These are phyloP conservation scores for Decorospora gaudefroyi DNA, from an alignment of 2,329 filamentous ascomycete species.

Conservation along the genomic window DNA sequence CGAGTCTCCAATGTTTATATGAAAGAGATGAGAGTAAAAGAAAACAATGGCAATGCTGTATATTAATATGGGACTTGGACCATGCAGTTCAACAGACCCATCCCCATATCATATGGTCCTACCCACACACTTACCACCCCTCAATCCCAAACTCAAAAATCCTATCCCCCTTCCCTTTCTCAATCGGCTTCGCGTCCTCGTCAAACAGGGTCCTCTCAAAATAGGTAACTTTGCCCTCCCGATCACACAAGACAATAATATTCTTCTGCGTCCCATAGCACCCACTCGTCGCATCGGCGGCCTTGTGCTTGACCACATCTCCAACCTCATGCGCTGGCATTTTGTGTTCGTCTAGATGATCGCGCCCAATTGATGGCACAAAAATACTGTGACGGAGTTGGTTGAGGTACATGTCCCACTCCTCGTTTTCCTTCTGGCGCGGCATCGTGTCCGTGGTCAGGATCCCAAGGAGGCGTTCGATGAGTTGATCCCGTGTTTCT, in stretches of 20 bases:
- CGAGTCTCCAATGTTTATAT: no score
- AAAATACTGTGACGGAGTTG: constrained; percentile 65
- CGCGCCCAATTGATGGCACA: constrained; percentile 60
- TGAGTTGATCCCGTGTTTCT: constrained; percentile 55
- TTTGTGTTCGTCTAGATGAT: constrained; percentile 48
- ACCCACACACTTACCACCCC: constrained; percentile 37
- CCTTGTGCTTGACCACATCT: constrained; percentile 48
- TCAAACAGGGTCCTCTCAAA: constrained; percentile 66
- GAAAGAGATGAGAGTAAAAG: no score
- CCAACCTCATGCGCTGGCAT: constrained; percentile 48
- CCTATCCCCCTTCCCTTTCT: constrained; percentile 54
- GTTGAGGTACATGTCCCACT: constrained; percentile 60
- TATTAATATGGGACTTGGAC: no score
- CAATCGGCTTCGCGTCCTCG: constrained; percentile 54
- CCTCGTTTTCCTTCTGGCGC: constrained; percentile 53
- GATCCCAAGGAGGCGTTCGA: constrained; percentile 58
- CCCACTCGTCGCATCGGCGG: constrained; percentile 50
- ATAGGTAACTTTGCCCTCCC: constrained; percentile 61
- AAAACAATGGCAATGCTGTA: no score
- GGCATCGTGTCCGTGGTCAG: constrained; percentile 62
- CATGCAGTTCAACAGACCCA: no score
- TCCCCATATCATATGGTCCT: no score
- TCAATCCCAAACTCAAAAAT: constrained; percentile 56
- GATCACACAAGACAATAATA: constrained; percentile 62
- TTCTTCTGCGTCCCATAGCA: constrained; percentile 69